phyloP scores from a whole-genome alignment of 768 basidiomycete genomes.

The Leucocoprinus birnbaumii region DNA sequence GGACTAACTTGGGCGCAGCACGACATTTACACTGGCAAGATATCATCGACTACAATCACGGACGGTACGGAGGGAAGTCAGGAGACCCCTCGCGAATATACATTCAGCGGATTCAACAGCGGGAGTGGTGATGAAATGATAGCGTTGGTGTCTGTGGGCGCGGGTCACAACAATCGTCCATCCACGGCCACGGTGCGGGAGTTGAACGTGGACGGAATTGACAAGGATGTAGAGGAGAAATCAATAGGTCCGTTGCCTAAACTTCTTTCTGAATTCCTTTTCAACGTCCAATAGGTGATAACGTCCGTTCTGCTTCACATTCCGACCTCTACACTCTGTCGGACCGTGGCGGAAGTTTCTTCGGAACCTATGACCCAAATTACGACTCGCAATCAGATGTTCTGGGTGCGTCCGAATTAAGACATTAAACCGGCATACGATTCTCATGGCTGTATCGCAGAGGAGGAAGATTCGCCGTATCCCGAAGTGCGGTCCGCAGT shows the following conservation, averaged over 20 bases:
- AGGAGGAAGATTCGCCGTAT: conserved; percentile 78
- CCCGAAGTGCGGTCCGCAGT: conserved; percentile 81
- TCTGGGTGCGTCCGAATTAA: conserved; percentile 7
- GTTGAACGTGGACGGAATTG: not conserved
- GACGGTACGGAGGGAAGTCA: conserved; percentile 3
- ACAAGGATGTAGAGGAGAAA: conserved; percentile 8
- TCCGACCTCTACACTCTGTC: conserved; percentile 12
- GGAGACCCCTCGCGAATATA: not conserved
- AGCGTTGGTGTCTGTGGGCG: conserved; percentile 7
- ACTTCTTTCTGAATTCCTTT: not conserved
- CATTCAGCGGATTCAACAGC: not conserved
- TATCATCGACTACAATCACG: conserved; percentile 1
- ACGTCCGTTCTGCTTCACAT: conserved; percentile 4
- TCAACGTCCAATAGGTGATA: not conserved
- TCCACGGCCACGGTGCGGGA: conserved; percentile 5
- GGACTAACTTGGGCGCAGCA: not conserved
- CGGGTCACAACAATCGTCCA: not conserved
- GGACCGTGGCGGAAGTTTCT: conserved; percentile 12
- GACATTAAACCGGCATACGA: not conserved
- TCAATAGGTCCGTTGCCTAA: not conserved
- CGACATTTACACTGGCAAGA: conserved; percentile 5
- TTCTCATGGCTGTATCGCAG: conserved; percentile 3
- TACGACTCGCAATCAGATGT: conserved; percentile 14
- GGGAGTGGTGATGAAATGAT: conserved; percentile 14
- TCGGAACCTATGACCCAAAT: conserved; percentile 16